Conservation (phyloP, 192 early-diverging fungal species). For the Lobosporangium transversale region DNA sequence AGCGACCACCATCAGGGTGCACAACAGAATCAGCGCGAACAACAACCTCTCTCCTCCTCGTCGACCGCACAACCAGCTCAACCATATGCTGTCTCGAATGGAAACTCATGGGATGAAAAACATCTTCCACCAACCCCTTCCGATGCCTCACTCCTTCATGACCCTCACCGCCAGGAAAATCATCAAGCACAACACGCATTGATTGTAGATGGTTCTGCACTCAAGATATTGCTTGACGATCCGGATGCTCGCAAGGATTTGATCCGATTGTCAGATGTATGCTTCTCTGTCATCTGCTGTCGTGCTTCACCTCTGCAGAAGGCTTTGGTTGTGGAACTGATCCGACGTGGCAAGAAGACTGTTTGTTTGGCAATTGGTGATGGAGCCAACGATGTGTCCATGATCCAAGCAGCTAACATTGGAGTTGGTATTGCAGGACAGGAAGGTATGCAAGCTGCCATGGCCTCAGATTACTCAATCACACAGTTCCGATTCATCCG, state of each 20-base stretch:
- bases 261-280: slow-evolving; percentile 76
- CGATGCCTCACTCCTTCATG: slow-evolving; percentile 8
- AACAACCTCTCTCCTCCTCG: no score
- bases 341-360: slow-evolving; percentile 77
- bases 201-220: slow-evolving; percentile 83
- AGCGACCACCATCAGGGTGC: no score
- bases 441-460: slow-evolving; percentile 89
- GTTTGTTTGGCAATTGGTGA: slow-evolving; percentile 80
- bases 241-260: slow-evolving; percentile 64
- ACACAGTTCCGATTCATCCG: slow-evolving; percentile 90
- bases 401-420: slow-evolving; percentile 97
- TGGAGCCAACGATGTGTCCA: slow-evolving; percentile 92
- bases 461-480: slow-evolving; percentile 95
- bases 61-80: background rate
- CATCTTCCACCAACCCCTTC: slow-evolving; percentile 24
- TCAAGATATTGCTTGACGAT: slow-evolving; percentile 60
- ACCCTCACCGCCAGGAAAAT: background rate
- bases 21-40: no score
- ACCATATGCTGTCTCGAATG: background rate
- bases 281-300: slow-evolving; percentile 92
- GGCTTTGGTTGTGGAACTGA: slow-evolving; percentile 90
- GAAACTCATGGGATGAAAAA: slow-evolving; percentile 32
- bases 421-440: slow-evolving; percentile 82
- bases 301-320: slow-evolving; percentile 95
- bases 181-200: slow-evolving; percentile 65